Base-by-base conservation (phyloP, 73 alveolate species). In the Paramecium sonneborni region DNA sequence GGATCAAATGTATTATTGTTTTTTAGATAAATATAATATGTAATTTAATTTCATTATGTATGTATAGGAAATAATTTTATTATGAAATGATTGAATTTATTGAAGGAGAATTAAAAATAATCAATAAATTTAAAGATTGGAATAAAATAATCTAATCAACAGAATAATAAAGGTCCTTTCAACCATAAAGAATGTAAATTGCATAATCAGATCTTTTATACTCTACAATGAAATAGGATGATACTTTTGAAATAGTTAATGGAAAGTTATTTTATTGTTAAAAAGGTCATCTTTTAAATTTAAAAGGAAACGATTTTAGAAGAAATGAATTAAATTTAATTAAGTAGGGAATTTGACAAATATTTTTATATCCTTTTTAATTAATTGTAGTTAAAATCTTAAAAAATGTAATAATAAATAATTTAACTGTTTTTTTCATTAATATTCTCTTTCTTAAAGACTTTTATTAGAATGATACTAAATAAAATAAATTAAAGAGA, bases 381-480 rank as follows among this genome's bases (percentile, higher is more conserved):
- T 35, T 35, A 35, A 35, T 35, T 35, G 43, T 35, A 35, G 6
- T 35, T 35, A 35, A 4, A 52, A 18, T 20, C 32, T 52, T 3
- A 18, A 52, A 52, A 52, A 20, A 52, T 52, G n/a, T n/a, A n/a
- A 52, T 52, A 52, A 52, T 52, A 52, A 52, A 52, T 52, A 52
- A 3, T n/a, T 52, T n/a, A 52, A 52, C 30, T 35, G 43, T 35
- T 35, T 18, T 52, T 52, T 52, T 52, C 68, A 52, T 62, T 32
- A 62, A 62, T 62, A 62, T 30, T 62, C 84, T 21, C 86, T 79
- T 44, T 79, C 90, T 14, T 79, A 30, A 15, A 79, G 55, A 24
- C 90, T 79, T 37, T 79, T 79, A 23, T 79, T 79, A 37, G 90
- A 79, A 79, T 79, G 90, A 23, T 79, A 79, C 90, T 79, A 20